A percentile compares a stretch with the other conserved stretches of the same genome.
Evolutionary conservation across 306 rosid species (phyloP).

Genomic region (Vicia faba): DNA sequence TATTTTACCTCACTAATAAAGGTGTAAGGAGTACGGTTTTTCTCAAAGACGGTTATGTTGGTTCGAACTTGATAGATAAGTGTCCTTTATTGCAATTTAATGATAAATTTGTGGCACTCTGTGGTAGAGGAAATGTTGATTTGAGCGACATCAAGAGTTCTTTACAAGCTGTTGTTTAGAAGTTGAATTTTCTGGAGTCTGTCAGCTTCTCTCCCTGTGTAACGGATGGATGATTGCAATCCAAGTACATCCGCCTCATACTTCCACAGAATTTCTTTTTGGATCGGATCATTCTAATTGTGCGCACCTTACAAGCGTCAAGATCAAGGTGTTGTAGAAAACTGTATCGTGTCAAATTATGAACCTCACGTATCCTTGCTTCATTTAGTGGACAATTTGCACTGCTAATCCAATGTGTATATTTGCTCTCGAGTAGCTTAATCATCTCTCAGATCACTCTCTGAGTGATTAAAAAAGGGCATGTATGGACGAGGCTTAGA

Average conservation of each 20-base stretch:
- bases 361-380: background rate
- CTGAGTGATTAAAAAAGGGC: background rate
- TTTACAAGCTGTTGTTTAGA: constrained; percentile 38
- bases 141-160: constrained; percentile 41
- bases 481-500: background rate
- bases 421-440: background rate
- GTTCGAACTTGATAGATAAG: constrained; percentile 59
- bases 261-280: constrained; percentile 2
- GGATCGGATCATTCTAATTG: constrained; percentile 8
- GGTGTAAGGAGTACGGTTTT: constrained; percentile 77
- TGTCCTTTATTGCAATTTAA: constrained; percentile 55
- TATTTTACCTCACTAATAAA: constrained; percentile 87
- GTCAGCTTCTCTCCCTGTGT: constrained; percentile 19
- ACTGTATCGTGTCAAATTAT: constrained; percentile 13
- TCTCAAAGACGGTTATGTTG: constrained; percentile 68
- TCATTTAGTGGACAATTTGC: constrained; percentile 7
- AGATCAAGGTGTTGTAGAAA: constrained; percentile 15
- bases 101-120: constrained; percentile 55
- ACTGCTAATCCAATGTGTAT: background rate
- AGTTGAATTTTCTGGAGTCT: constrained; percentile 33
- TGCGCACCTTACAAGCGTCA: background rate
- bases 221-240: background rate
- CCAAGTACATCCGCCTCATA: background rate
- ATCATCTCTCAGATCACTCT: background rate
- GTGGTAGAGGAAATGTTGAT: constrained; percentile 61